Base-by-base conservation (phyloP, 2,329 filamentous ascomycete genomes). In the Plenodomus tracheiphilus region DNA sequence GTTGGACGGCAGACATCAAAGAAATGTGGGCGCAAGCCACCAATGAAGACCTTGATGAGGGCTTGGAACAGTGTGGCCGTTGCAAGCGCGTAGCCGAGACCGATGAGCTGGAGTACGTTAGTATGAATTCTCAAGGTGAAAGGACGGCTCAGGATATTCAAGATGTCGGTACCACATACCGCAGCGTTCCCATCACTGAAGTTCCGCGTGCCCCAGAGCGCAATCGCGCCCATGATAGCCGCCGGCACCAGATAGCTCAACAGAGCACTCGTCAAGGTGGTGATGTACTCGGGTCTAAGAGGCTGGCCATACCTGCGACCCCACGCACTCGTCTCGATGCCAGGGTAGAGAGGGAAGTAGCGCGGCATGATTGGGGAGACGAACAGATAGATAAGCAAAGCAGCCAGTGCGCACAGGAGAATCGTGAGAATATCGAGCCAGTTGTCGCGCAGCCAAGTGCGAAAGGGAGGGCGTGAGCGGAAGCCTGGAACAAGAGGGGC, bases 211-310 rank as follows among this genome's bases (percentile, higher is more conserved):
- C 81, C 80, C 58, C 87, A 62, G 8, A 61, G 76, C 62, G 88
- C 85, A 71, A 85, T 80, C n/a, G 81, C 48, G 0, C 85, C 71
- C 60, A 90, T 81, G 60, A 86, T 66, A 45, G 77, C 64, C 54
- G 88, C 83, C 3, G 87, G 86, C 10, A 88, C 72, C 0, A 86
- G 60, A n/a, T 81, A 75, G 7, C 81, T 83, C 2, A 89, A 74
- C 13, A 88, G 66, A 1, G 85, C 86, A 5, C 85, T 85, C 1
- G 80, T 74, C 77, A 81, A 84, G 56, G 87, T 88, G 13, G 84
- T 84, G 11, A 90, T 72, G 61, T 88, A 86, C 58, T 89, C 85
- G n/a, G 81, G 78, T 49, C 85, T 80, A n/a, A 85, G 70, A 0
- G 86, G 85, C 61, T 87, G 87, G 28, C 83, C 84, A 56, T 88